Evolutionary conservation across 495 filamentous ascomycete genomes (phyloP), one percentile per base, ranked within the genome.

Genomic region (Geoglossum glabrum): DNA sequence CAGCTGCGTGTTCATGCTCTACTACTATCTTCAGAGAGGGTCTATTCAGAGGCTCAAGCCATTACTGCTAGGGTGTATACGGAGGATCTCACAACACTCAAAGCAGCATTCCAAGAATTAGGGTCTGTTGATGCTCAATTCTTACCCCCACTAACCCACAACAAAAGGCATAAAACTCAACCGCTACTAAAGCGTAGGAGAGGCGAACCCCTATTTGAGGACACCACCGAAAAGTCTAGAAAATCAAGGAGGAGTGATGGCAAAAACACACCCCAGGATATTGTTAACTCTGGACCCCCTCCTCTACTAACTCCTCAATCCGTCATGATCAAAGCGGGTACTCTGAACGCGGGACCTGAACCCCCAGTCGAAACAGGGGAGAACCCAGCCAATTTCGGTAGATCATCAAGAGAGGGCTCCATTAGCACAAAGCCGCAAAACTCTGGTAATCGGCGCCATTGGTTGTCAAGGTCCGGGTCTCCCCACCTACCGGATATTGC

Each of bases 141-240:
- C 23, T 21, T 38, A 25, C 38, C 55, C 33, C 55, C 40, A 19
- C 51, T 61, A 36, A 27, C 54, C 57, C 27, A 52, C 45, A 21
- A 33, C 40, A 36, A 1, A 19, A n/a, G 15, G 19, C 49, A 40
- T 40, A 15, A 15, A 7, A 15, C 13, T 15, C 36, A 55, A 3
- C 27, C 56, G 50, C 43, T 47, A n/a, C 69, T 71, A 3, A 84
- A 81, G 62, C 72, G 78, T 31, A 79, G 76, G 64, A 73, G 72
- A 40, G 72, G 78, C 23, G 72, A 71, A 21, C 71, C 73, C 0
- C 66, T 81, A 1, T 83, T 84, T 60, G 77, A 84, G 49, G 72
- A 76, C 52, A 80, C 79, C n/a, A 71, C 73, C 6, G 73, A 79
- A 47, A 74, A 76, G 57, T 74, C 76, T 38, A 73, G 69, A 46